Percentiles rank a stretch among this genome's conserved stretches.
These are phyloP conservation scores for Penicillium sp. DNA, from an alignment of 2,329 filamentous ascomycete species.

Conservation along the genomic window DNA sequence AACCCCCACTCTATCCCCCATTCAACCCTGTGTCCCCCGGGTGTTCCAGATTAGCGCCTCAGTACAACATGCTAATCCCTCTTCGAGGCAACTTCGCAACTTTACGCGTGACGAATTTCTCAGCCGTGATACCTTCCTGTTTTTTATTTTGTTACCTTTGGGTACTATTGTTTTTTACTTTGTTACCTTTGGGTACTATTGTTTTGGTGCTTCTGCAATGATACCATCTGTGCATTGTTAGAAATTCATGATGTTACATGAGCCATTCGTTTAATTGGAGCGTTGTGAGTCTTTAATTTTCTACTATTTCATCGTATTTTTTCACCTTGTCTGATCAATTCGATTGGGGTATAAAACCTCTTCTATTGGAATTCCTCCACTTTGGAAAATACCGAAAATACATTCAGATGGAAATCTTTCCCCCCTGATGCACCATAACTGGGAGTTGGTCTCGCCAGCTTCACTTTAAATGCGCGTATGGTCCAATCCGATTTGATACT, in stretches of 20 bases:
- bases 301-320: neutral
- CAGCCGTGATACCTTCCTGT: constrained; percentile 16
- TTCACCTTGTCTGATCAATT: neutral
- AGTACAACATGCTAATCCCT: constrained; percentile 1
- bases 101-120: constrained; percentile 18
- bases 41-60: constrained; percentile 5
- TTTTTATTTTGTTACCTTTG: no score
- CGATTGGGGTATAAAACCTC: neutral
- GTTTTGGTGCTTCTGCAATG: constrained; percentile 14
- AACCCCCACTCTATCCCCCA: neutral
- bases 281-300: neutral
- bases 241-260: constrained; percentile 21
- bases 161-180: no score
- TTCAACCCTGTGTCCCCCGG: neutral
- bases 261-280: constrained; percentile 17
- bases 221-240: constrained; percentile 23
- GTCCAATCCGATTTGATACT: neutral
- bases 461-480: neutral
- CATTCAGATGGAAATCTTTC: neutral
- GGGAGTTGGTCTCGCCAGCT: neutral
- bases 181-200: neutral
- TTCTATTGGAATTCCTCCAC: neutral
- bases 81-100: neutral
- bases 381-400: neutral
- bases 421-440: neutral